Conservation (phyloP, 345 rosid genomes). For the Rhodamnia rubescens region DNA sequence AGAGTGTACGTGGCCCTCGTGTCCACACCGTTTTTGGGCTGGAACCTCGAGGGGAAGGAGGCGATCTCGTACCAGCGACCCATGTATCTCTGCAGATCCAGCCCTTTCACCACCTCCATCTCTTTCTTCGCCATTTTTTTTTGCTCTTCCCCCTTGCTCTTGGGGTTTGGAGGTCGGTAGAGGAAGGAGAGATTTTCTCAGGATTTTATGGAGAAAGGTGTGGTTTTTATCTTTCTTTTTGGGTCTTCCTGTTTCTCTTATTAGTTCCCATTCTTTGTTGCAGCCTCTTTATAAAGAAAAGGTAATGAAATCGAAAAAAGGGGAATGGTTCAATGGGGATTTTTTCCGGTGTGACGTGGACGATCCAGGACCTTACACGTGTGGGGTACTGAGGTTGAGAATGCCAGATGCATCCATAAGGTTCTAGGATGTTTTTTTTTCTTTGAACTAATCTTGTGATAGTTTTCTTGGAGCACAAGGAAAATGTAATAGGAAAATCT, state of each 20-base stretch:
- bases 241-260: background rate
- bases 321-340: accelerated
- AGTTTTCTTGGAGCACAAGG: background rate
- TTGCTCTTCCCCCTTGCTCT: background rate
- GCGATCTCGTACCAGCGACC: slow-evolving; percentile 97
- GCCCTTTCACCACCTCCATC: slow-evolving; percentile 66
- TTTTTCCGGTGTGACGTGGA: slow-evolving; percentile 25
- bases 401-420: background rate
- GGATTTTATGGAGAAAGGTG: background rate
- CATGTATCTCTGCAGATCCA: slow-evolving; percentile 68
- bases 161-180: background rate
- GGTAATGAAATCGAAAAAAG: background rate
- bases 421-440: background rate
- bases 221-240: accelerated
- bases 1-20: slow-evolving; percentile 77
- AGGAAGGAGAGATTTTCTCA: background rate
- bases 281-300: background rate
- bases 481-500: background rate
- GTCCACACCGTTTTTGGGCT: slow-evolving; percentile 63
- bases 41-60: slow-evolving; percentile 68
- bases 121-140: slow-evolving; percentile 26
- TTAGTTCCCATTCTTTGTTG: background rate
- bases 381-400: background rate
- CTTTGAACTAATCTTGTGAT: background rate
- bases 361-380: slow-evolving; percentile 1